These are phyloP conservation scores for Byssoonygena ceratinophila DNA, from an alignment of 2,329 filamentous ascomycete genomes.

Conservation along the genomic window DNA sequence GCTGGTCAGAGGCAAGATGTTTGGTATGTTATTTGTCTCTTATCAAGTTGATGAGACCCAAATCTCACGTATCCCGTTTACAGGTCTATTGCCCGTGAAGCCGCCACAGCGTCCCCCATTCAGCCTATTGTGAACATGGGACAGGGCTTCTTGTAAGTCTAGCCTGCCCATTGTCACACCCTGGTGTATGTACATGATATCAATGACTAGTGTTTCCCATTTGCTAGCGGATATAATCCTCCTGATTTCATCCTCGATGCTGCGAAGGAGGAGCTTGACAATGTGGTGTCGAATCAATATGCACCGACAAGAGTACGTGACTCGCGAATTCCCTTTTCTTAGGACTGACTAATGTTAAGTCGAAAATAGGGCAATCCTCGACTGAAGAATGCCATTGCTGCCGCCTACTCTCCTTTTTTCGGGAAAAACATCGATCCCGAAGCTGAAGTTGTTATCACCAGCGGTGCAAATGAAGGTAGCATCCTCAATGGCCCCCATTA, in stretches of 20 bases:
- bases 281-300: constrained; percentile 97
- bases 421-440: constrained; percentile 72
- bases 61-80: background rate
- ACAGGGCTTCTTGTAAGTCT: constrained; percentile 48
- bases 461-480: constrained; percentile 45
- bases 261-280: constrained; percentile 77
- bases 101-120: constrained; percentile 51
- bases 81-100: constrained; percentile 59
- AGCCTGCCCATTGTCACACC: background rate
- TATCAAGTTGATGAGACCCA: background rate
- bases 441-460: constrained; percentile 89
- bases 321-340: background rate
- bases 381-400: constrained; percentile 82
- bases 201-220: background rate
- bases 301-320: constrained; percentile 65
- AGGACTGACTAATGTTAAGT: background rate
- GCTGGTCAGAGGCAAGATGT: constrained; percentile 44
- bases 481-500: background rate
- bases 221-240: constrained; percentile 68
- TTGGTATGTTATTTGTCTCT: constrained; percentile 27
- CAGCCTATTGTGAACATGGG: constrained; percentile 61
- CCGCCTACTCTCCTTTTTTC: constrained; percentile 85
- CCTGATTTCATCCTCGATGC: constrained; percentile 83
- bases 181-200: background rate
- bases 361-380: constrained; percentile 60